Percentiles rank a stretch among this genome's conserved stretches.
phyloP scores from a whole-genome alignment of 495 filamentous ascomycete genomes.

The Physcia stellaris region DNA sequence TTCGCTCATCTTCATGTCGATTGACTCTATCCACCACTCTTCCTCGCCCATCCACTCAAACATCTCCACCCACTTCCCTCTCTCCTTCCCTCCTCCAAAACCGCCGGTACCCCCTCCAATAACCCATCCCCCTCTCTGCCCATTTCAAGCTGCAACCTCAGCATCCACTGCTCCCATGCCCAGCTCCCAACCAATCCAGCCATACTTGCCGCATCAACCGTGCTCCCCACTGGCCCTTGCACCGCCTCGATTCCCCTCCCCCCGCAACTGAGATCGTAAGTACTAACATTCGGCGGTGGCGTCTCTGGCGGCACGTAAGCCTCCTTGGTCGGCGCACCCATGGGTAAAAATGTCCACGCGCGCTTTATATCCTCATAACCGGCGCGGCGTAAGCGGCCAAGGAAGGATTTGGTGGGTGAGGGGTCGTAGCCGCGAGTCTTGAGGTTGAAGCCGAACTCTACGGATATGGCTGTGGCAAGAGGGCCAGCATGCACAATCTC shows the following conservation, averaged over 20 bases:
- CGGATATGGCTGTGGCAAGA: constrained; percentile 59
- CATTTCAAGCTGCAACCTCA: constrained; percentile 76
- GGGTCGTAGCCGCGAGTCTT: constrained; percentile 82
- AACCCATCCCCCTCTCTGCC: constrained; percentile 51
- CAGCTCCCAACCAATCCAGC: constrained; percentile 75
- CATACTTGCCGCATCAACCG: constrained; percentile 57
- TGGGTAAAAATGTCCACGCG: constrained; percentile 80
- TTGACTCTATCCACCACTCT: constrained; percentile 51
- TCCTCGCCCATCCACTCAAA: constrained; percentile 79
- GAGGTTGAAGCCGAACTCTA: constrained; percentile 81
- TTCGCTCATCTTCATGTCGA: too few relatives aligned
- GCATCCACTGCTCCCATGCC: constrained; percentile 94
- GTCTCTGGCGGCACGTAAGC: constrained; percentile 31
- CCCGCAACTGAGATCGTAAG: constrained; percentile 28
- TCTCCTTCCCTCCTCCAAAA: constrained; percentile 74
- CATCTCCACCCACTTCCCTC: constrained; percentile 74
- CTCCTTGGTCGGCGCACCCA: constrained; percentile 49
- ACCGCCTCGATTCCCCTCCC: constrained; percentile 37
- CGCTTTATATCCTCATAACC: constrained; percentile 72
- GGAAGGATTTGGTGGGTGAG: constrained; percentile 61
- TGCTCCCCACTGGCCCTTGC: constrained; percentile 59
- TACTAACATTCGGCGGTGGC: constrained; percentile 39
- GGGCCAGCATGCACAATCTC: constrained; percentile 76
- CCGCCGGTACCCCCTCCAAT: constrained; percentile 62
- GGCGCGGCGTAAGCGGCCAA: constrained; percentile 54